Evolutionary conservation across 2,329 filamentous ascomycete species (phyloP), one percentile per base, ranked within the genome.

Genomic region (Clathrospora elynae): DNA sequence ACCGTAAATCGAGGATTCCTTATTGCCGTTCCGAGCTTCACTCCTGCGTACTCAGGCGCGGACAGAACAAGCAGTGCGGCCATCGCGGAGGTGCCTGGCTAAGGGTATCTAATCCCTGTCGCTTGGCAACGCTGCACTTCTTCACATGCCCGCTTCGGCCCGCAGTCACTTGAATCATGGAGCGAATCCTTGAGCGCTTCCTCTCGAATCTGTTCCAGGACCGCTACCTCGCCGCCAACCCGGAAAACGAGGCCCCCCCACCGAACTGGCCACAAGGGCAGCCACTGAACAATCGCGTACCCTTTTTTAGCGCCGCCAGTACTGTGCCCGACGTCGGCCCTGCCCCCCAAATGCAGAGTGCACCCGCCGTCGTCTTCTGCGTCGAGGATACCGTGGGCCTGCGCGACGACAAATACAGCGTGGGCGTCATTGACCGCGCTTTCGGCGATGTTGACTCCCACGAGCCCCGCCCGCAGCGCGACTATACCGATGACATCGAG

Each of bases 381-480:
- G 55, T 63, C 53, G 71, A 74, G 52, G 74, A 77, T 55, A 71
- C 71, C 30, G 68, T 73, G 44, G 65, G 64, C 36, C 65, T 74
- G 33, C 70, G 65, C 32, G 50, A 57, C 46, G 67, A 75, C 61
- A 59, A 54, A 24, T 59, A 60, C 50, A 64, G 68, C 43, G 61
- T 77, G 19, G 77, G 74, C 30, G 68, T 74, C 12, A 68, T 79
- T 6, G 75, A 76, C 49, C 58, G 67, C 20, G 70, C 61, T 22
- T 69, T 69, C 51, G 64, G 61, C 33, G 71, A 76, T 42, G 66
- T 77, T 49, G 73, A 76, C 50, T 72, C 69, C 7, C 74, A 77
- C 57, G 57, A 66, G 20, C 72, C 73, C n/a, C 64, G 66, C n/a
- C 74, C 74, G 2, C 64, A 68, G 49, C 63, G 65, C 32, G 67